Evolutionary conservation across 257 asterid species (phyloP), one percentile per base, ranked within the genome.

Genomic region (Leonotis leonurus): DNA sequence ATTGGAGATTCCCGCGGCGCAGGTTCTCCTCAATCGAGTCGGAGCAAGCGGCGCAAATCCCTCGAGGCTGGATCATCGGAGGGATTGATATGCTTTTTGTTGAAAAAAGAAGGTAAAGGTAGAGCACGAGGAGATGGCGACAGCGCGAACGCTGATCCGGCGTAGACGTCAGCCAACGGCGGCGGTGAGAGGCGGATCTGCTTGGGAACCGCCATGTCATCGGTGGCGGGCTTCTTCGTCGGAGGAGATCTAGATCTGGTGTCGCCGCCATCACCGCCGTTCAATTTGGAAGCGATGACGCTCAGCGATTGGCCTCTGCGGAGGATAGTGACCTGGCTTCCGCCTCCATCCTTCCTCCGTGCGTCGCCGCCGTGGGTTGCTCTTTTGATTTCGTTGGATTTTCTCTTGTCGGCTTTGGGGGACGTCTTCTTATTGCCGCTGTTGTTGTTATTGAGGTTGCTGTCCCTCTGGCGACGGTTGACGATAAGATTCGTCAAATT

Each of bases 91-190:
- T 30, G 68, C 41, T 51, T 73, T 45, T 46, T 74, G 75, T 60
- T 75, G 71, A 80, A 85, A 54, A 87, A 87, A 3, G 86, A 78
- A 49, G 95, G 95, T 13, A 84, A 53, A 16, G 95, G 95, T 18
- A 87, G 68, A 2, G 93, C 67, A 14, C 84, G 78, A 17, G 95
- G 95, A 53, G 95, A 79, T 6, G 95, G 95, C 44, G 95, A 87
- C 8, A 67, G 59, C 14, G 75, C 56, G 51, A 59, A 82, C 24
- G 81, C 90, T 26, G 95, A 82, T 43, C 95, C 95, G 48, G 95
- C 95, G 67, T 87, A 87, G 2, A 79, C 57, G 62, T 79, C 78
- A 22, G 68, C 39, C 12, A 48, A 32, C 0, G 68, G 56, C 74
- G 55, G 72, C 62, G 75, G 64, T 1, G 69, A 57, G 10, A 69